Evolutionary conservation across 306 rosid species (phyloP), one percentile per base, ranked within the genome.

Genomic region (Vigna hirtella): DNA sequence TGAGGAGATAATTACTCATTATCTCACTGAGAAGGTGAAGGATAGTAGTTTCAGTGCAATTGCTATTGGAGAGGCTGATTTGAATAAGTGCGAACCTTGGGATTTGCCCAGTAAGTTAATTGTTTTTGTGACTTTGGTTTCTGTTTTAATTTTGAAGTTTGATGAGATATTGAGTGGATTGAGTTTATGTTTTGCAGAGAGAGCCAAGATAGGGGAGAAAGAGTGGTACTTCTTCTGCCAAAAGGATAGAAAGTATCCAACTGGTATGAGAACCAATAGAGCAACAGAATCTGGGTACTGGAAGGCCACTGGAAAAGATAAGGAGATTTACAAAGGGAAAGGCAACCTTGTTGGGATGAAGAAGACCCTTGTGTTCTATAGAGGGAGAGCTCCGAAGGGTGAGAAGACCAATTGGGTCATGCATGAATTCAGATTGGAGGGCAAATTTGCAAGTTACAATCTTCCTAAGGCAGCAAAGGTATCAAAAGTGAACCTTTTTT

Each of bases 231-330:
- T 95, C 81, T 95, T 93, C 72, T 89, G 93, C 79, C 97, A 91
- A 62, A 87, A 90, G 62, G 99, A 95, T 59, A 78, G 98, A 67
- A 95, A 95, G 77, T 95, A 95, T 73, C 99, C 99, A n/a, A 95
- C 99, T 0, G 99, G 99, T 0, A 90, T 86, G 93, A 80, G 99
- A 68, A 95, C 99, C 0, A 95, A 95, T 58, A 78, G 99, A 68
- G 99, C 99, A 3, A 95, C 99, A 3, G 89, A 86, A 47, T 87
- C 96, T 0, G 99, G 99, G 0, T 95, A 95, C 68, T 95, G 99
- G 99, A 95, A 95, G 70, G 99, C 99, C 13, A 95, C 99, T 0
- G 99, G 99, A 4, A 95, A 95, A 77, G 99, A 95, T 14, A 87
- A 79, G 16, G 98, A 93, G 80, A 91, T 95, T 64, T 90, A 18